phyloP scores from a whole-genome alignment of 1,284 basidiomycete species.

The Trametes versicolor region DNA sequence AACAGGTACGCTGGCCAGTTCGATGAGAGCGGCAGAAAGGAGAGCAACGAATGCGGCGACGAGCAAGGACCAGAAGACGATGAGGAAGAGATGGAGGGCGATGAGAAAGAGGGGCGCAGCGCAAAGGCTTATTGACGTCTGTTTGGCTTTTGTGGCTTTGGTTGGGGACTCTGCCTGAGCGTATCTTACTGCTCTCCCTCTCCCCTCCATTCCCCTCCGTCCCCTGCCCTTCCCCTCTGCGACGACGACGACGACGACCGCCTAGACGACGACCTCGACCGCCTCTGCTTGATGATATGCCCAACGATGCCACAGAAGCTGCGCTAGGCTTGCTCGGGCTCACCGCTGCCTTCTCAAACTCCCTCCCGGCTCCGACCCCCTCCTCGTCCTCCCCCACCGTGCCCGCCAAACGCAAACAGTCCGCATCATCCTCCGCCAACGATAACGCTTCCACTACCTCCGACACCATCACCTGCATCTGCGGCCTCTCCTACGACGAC shows the following conservation, averaged over 20 bases:
- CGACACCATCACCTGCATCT: conserved; percentile 75
- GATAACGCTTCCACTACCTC: conserved; percentile 36
- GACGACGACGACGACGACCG: conserved; percentile 10
- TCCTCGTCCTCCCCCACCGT: conserved; percentile 49
- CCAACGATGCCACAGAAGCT: conserved; percentile 60
- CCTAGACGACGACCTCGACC: conserved; percentile 5
- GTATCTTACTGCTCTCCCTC: not conserved
- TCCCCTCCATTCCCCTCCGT: not conserved
- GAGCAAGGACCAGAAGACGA: not conserved
- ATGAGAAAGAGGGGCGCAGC: not conserved
- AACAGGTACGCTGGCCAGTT: too few species aligned
- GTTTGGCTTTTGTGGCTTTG: conserved; percentile 16
- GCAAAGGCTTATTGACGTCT: not conserved
- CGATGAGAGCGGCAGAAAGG: too few species aligned
- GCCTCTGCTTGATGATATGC: conserved; percentile 45
- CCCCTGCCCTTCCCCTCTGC: conserved; percentile 3
- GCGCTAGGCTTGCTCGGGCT: conserved; percentile 60
- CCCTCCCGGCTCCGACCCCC: conserved; percentile 9
- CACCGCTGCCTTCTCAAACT: conserved; percentile 33
- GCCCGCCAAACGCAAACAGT: conserved; percentile 53
- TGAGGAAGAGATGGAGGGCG: not conserved
- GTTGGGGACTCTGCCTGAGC: conserved; percentile 4
- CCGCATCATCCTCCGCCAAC: conserved; percentile 18
- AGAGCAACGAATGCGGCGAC: not conserved
- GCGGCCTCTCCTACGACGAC: conserved; percentile 81